Conservation (phyloP, 768 basidiomycete genomes). For the Amanita thiersii region DNA sequence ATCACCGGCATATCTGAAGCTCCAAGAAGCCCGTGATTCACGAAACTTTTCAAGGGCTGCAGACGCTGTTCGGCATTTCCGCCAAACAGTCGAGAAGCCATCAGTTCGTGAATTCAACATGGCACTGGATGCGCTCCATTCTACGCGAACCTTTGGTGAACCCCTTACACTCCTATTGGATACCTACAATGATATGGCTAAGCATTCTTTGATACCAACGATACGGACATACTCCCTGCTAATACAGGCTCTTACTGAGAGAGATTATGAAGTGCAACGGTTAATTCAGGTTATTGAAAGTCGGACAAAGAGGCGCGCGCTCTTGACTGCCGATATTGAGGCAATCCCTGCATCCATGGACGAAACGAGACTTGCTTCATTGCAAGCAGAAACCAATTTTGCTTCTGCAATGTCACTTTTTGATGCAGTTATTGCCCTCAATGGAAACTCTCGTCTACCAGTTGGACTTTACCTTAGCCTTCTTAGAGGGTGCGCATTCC, state of each 20-base stretch:
- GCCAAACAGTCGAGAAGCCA: conserved; percentile 21
- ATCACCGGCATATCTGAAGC: conserved; percentile 15
- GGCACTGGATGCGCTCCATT: conserved; percentile 46
- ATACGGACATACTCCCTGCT: conserved; percentile 51
- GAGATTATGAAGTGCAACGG: conserved; percentile 57
- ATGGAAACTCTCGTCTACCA: conserved; percentile 23
- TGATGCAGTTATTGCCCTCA: conserved; percentile 34
- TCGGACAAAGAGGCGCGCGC: conserved; percentile 27
- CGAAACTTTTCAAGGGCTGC: conserved; percentile 19
- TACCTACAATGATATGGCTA: conserved; percentile 68
- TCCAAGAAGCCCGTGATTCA: conserved; percentile 18
- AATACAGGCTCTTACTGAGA: conserved; percentile 52
- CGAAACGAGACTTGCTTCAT: conserved; percentile 28
- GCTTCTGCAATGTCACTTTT: conserved; percentile 67
- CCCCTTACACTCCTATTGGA: conserved; percentile 51
- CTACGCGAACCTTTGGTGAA: conserved; percentile 38
- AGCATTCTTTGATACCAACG: conserved; percentile 54
- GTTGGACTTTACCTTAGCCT: conserved; percentile 40
- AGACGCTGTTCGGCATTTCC: conserved; percentile 28
- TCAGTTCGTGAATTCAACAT: conserved; percentile 52
- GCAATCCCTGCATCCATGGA: conserved; percentile 18
- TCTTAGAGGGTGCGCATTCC: conserved; percentile 52
- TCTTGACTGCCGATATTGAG: conserved; percentile 17
- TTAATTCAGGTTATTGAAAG: conserved; percentile 34
- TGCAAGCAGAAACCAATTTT: conserved; percentile 65